These are phyloP conservation scores for Phytophthora uliginosa DNA, from an alignment of 352 stramenopile genomes.

Conservation along the genomic window DNA sequence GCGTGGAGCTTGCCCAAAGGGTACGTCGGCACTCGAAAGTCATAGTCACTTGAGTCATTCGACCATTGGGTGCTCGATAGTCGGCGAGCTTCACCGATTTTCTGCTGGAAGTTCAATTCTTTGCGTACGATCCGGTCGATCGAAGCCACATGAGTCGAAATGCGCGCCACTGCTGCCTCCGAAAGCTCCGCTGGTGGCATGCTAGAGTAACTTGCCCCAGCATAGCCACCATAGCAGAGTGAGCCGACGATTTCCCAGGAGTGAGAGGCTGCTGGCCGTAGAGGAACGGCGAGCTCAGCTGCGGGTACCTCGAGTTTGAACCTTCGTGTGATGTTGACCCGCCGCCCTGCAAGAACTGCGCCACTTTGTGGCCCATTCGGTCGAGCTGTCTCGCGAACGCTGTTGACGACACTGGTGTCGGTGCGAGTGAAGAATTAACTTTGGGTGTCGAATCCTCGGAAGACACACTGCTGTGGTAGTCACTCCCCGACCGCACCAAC, in stretches of 20 bases:
- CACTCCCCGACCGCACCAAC: conserved; percentile 21
- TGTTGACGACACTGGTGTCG: neutral
- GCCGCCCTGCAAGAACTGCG: conserved; percentile 13
- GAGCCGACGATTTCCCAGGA: neutral
- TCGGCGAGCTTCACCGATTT: conserved; percentile 40
- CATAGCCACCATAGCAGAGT: conserved; percentile 31
- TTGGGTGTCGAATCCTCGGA: neutral
- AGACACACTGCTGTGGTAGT: neutral
- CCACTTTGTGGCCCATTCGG: conserved; percentile 19
- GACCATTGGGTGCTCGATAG: conserved; percentile 40
- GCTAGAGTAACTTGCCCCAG: conserved; percentile 55
- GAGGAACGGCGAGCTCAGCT: neutral
- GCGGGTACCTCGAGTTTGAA: neutral
- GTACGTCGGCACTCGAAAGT: conserved; percentile 5
- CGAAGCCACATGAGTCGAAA: conserved; percentile 58
- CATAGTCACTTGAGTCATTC: conserved; percentile 12
- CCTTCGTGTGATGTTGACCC: neutral
- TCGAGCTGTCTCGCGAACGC: conserved; percentile 18
- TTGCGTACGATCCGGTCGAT: conserved; percentile 69
- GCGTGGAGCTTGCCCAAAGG: neutral
- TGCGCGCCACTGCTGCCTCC: conserved; percentile 57
- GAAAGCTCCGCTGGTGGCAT: conserved; percentile 58
- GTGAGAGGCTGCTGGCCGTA: conserved; percentile 1
- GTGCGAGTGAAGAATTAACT: neutral
- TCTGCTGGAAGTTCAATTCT: conserved; percentile 43